phyloP scores from a whole-genome alignment of 139 green algal genomes.

The Gonium pectorale region DNA sequence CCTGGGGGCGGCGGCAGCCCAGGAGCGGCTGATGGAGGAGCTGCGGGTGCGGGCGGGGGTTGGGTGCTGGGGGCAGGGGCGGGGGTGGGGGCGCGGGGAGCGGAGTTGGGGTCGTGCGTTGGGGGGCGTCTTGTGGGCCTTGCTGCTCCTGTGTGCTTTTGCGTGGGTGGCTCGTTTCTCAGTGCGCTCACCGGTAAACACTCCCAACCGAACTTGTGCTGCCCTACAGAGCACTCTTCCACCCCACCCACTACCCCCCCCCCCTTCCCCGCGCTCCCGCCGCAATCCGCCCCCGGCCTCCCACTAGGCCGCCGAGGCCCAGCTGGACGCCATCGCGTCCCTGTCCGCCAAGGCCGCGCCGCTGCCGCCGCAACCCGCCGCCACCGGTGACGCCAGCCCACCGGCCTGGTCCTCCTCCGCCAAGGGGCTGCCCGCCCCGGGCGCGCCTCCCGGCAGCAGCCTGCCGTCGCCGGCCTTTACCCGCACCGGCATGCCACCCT shows the following conservation, averaged over 20 bases:
- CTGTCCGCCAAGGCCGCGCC: not conserved
- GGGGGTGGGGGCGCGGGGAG: not conserved
- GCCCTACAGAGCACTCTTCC: not conserved
- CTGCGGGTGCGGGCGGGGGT: slow-evolving; percentile 1
- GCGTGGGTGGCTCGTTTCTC: not conserved
- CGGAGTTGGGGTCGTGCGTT: not conserved
- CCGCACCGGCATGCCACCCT: not conserved
- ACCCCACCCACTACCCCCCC: not conserved
- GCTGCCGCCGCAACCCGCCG: not conserved
- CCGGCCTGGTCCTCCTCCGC: not conserved
- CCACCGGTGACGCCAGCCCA: not conserved
- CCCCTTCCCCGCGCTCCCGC: not conserved
- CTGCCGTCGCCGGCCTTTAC: not conserved
- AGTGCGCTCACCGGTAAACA: no score
- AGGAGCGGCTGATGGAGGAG: slow-evolving; percentile 36
- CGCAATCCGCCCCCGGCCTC: not conserved
- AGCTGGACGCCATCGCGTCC: not conserved
- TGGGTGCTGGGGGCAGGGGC: not conserved
- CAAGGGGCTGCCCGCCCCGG: not conserved
- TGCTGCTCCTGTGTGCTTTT: not conserved
- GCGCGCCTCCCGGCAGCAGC: not conserved
- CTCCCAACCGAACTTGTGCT: not conserved
- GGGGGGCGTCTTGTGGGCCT: not conserved
- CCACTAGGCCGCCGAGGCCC: slow-evolving; percentile 10
- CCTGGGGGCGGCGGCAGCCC: slow-evolving; percentile 8